Evolutionary conservation across 163 green algal species (phyloP), one percentile per base, ranked within the genome.

Genomic region (Chloromonas sp.): DNA sequence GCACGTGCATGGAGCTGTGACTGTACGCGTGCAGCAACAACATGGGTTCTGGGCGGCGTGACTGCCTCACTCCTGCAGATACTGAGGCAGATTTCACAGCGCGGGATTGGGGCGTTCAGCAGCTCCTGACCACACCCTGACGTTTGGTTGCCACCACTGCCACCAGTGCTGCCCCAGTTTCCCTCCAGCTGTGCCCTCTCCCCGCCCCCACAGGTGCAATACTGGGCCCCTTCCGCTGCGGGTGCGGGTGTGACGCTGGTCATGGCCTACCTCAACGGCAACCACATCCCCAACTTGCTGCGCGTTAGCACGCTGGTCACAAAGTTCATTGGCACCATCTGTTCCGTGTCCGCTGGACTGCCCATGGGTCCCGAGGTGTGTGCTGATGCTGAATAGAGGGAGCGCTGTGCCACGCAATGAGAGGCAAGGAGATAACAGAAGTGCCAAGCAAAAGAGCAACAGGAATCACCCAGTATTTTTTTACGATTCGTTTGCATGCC

Each of bases 181-280:
- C 36, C 36, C 36, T 36, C 36, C 36, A 36, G 36, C 66, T 74
- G 66, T 11, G 66, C 66, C 5, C 66, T 11, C 66, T 74, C 66
- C 14, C 3, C 78, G 15, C 8, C 62, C 3, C 36, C 89, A 81
- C 90, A 95, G 92, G 93, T 96, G 0, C 93, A 95, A 71, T 95
- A 95, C 82, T 95, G 89, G 88, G 92, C 93, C 0, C 94, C 94
- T 0, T 83, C 90, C 14, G 93, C 94, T 3, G 92, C 91, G 13
- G 95, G 94, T 62, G 93, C 89, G 1, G 95, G 95, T 1, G 94
- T 97, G 0, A 95, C 94, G 0, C 89, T 94, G n/a, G 93, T 98
- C 14, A 97, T 97, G 91, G 94, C 94, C 0, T 97, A 95, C 89
- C 91, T 98, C 1, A 98, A 98, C 87, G 95, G 95, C 70, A 96